A percentile compares a stretch with the other conserved stretches of the same genome.
phyloP scores from a whole-genome alignment of 208 protist species.

The Leishmania tropica region DNA sequence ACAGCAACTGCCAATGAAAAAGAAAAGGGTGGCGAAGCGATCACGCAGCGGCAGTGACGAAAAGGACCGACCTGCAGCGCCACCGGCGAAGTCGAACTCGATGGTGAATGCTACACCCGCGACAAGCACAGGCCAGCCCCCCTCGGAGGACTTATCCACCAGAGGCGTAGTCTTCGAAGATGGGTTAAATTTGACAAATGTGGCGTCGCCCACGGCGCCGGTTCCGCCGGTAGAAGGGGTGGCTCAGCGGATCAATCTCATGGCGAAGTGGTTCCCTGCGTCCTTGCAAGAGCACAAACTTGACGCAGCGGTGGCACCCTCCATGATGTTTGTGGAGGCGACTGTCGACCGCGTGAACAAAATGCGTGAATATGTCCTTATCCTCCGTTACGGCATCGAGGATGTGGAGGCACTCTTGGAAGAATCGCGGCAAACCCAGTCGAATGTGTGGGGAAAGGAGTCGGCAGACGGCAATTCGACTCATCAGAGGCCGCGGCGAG shows the following conservation, averaged over 20 bases:
- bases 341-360: constrained; percentile 54
- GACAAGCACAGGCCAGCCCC: not conserved
- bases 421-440: constrained; percentile 14
- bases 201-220: constrained; percentile 20
- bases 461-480: not conserved
- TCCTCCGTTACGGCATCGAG: constrained; percentile 63
- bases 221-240: constrained; percentile 23
- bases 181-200: constrained; percentile 14
- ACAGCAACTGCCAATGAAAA: constrained; percentile 30
- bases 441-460: not conserved
- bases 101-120: not conserved
- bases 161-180: not conserved
- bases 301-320: constrained; percentile 50
- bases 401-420: constrained; percentile 49
- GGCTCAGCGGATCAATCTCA: constrained; percentile 37
- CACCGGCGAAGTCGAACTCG: not conserved
- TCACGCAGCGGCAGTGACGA: constrained; percentile 18
- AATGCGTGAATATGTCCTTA: constrained; percentile 63
- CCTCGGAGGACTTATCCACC: not conserved
- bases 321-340: constrained; percentile 38
- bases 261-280: constrained; percentile 81
- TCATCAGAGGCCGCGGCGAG: not conserved
- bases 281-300: constrained; percentile 65
- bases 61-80: not conserved
- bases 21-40: constrained; percentile 16